Evolutionary conservation across 2,329 filamentous ascomycete genomes (phyloP), one percentile per base, ranked within the genome.

Genomic region (Coniochaeta sp.): DNA sequence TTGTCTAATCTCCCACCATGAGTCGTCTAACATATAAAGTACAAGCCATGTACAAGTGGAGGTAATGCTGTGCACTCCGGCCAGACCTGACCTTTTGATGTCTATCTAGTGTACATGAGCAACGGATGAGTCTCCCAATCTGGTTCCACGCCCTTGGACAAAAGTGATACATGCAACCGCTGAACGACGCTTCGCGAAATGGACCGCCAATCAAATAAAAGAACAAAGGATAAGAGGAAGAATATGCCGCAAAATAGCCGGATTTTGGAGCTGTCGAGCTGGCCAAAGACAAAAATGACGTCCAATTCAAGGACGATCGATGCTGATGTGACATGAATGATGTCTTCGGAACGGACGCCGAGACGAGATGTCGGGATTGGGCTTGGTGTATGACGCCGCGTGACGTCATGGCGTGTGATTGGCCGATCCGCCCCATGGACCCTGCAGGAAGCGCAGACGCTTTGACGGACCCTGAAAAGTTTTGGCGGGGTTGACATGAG

Each of bases 401-500:
- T 42, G 38, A 42, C 38, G 38, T 42, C 38, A 42, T 22, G 12
- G 6, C n/a, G 9, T 22, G 38, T 42, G 18, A 42, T 42, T n/a
- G n/a, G n/a, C n/a, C n/a, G n/a, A n/a, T n/a, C n/a, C n/a, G n/a
- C n/a, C n/a, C n/a, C n/a, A n/a, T 30, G 45, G 57, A 54, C 57
- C 57, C 57, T 59, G 57, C 57, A 58, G 54, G 20, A 45, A 30
- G 18, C 48, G 32, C 32, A 42, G 35, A 33, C 52, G 50, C 52
- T 52, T 50, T 54, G 53, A 48, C 51, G 52, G 58, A 59, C 57
- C 57, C 56, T 58, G 57, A 52, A 53, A 42, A 24, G 14, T 53
- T 53, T 31, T 42, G 40, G 51, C 16, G 52, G 54, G 53, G 31
- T 40, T 18, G 16, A 24, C 12, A 27, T 22, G 42, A 42, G 50